These are phyloP conservation scores for Ulota crispa DNA, from an alignment of 225 moss, liverwort and hornwort species.

Conservation along the genomic window DNA sequence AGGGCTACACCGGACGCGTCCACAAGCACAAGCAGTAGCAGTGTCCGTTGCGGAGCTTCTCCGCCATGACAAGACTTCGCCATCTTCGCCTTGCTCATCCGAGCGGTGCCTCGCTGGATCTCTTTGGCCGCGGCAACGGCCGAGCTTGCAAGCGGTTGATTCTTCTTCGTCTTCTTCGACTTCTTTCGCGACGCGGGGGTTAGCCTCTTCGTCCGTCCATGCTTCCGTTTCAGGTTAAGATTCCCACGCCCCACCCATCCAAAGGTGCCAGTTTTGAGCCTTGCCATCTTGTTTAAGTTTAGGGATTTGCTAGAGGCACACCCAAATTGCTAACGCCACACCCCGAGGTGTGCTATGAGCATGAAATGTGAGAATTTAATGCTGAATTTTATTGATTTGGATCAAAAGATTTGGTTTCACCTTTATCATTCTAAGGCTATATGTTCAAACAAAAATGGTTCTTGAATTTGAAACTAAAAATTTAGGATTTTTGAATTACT, in stretches of 20 bases:
- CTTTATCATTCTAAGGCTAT: no score
- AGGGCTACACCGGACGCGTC: neutral
- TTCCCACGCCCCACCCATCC: neutral
- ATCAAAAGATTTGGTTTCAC: no score
- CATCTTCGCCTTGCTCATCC: neutral
- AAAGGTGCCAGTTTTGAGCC: neutral
- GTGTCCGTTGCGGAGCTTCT: neutral
- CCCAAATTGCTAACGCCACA: no score
- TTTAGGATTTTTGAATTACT: no score
- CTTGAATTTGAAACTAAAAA: no score
- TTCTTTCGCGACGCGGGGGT: slow-evolving; percentile 29
- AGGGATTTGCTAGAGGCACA: no score
- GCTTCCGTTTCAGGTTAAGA: slow-evolving; percentile 28
- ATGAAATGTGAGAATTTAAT: no score
- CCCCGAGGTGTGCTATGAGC: no score
- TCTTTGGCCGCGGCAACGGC: neutral
- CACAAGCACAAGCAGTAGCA: neutral
- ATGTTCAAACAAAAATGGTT: no score
- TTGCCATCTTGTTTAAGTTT: no score
- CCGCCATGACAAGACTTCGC: neutral
- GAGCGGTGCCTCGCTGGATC: slow-evolving; percentile 3
- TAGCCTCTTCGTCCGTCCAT: slow-evolving; percentile 30
- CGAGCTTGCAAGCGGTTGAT: slow-evolving; percentile 16
- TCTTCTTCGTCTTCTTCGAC: neutral
- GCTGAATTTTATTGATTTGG: no score